Base-by-base conservation (phyloP, 495 filamentous ascomycete genomes). In the Haplographium delicatum region DNA sequence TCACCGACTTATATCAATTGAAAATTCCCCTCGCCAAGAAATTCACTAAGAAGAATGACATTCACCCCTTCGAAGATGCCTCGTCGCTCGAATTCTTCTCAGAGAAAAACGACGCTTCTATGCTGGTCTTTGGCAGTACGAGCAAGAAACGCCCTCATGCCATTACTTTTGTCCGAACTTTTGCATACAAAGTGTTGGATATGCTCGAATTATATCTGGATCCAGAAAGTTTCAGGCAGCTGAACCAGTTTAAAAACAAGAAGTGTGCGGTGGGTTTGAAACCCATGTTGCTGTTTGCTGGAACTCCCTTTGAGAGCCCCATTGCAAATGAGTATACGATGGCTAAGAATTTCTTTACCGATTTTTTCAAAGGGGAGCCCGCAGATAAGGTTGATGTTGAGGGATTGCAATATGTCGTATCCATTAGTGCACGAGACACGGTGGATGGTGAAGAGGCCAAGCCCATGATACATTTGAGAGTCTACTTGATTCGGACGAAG, bases 141-240 rank as follows among this genome's bases (percentile, higher is more conserved):
- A 85, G 72, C 66, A 98, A 97, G 76, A 98, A 98, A 73, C 79
- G 93, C 15, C 93, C 91, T 8, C 88, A 97, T 66, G 83, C 80
- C 50, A 64, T 98, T 57, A 96, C 89, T 1, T 68, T 96, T n/a
- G 72, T 81, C 24, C 81, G 93, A 43, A 85, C 84, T 15, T 97
- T 95, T 62, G 76, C 81, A 64, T 75, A 85, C 68, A 86, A 88
- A 70, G 75, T 96, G 20, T 78, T 96, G 49, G 93, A 98, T 66
- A 91, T 98, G 88, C 69, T 91, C 35, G 93, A 98, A 76, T 64
- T 96, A 56, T 68, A 85, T 56, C 73, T 98, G 30, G 82, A 95
- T 50, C 75, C 67, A 48, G 79, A 75, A 31, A 78, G 71, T 31
- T 86, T 82, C 67, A 72, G 82, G 27, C 74, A 72, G 27, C 70